A percentile compares a stretch with the other conserved stretches of the same genome.
phyloP scores from a whole-genome alignment of 805 yeast species.

The Candida railenensis region DNA sequence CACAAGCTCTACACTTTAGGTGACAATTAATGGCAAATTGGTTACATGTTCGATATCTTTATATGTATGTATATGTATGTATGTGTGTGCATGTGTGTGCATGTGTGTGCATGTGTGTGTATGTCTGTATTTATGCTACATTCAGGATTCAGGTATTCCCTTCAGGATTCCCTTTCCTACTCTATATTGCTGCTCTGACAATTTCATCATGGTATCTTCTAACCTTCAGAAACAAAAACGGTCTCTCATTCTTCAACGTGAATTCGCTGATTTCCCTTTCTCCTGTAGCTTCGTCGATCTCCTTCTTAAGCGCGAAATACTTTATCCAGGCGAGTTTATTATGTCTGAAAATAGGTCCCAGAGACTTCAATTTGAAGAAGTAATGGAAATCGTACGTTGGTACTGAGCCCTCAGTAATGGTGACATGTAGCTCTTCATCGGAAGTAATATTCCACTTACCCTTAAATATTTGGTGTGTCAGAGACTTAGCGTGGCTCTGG shows the following conservation, averaged over 20 bases:
- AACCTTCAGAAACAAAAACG: slow-evolving; percentile 75
- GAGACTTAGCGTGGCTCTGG: not conserved
- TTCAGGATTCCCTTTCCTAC: too few relatives aligned
- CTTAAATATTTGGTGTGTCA: slow-evolving; percentile 21
- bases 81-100: too few relatives aligned
- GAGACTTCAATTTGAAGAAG: slow-evolving; percentile 54
- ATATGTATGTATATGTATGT: too few relatives aligned
- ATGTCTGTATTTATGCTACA: too few relatives aligned
- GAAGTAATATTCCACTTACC: slow-evolving; percentile 61
- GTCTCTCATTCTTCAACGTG: slow-evolving; percentile 67
- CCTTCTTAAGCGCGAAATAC: slow-evolving; percentile 56
- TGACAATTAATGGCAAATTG: too few relatives aligned
- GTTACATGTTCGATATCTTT: too few relatives aligned
- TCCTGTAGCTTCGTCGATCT: slow-evolving; percentile 42
- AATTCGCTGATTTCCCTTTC: slow-evolving; percentile 50
- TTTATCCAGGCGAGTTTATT: slow-evolving; percentile 71
- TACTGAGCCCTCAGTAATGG: slow-evolving; percentile 56
- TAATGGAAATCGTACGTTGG: slow-evolving; percentile 64
- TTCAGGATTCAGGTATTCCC: too few relatives aligned
- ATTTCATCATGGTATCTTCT: slow-evolving; percentile 26
- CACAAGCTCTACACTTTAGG: too few relatives aligned
- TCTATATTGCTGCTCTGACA: too few relatives aligned
- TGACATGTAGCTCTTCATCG: slow-evolving; percentile 50
- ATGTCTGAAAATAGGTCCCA: slow-evolving; percentile 59
- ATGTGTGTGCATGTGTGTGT: too few relatives aligned